These are phyloP conservation scores for Pilatotrama ljubarskyi DNA, from an alignment of 768 basidiomycete genomes.

Conservation along the genomic window DNA sequence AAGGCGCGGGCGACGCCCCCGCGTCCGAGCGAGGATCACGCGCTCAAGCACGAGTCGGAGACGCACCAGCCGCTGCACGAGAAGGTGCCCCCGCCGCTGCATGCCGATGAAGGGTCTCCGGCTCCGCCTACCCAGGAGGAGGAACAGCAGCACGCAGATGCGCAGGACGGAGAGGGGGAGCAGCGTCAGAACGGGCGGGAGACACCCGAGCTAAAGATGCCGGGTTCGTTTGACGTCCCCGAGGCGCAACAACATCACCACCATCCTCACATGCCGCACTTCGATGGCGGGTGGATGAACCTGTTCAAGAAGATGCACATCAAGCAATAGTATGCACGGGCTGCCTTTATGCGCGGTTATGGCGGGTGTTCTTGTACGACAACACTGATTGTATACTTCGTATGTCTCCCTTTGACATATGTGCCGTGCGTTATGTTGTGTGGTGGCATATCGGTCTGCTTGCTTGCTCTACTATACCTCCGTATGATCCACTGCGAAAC, in stretches of 20 bases:
- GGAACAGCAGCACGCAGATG: not conserved
- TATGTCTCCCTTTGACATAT: too few relatives aligned
- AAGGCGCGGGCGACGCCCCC: not conserved
- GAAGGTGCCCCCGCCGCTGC: constrained; percentile 20
- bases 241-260: constrained; percentile 11
- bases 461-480: too few relatives aligned
- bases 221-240: constrained; percentile 48
- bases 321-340: constrained; percentile 5
- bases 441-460: too few relatives aligned
- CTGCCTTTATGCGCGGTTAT: not conserved
- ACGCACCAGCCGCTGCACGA: constrained; percentile 27
- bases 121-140: not conserved
- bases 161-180: not conserved
- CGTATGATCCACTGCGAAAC: too few relatives aligned
- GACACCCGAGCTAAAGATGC: constrained; percentile 41
- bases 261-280: constrained; percentile 9
- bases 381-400: too few relatives aligned
- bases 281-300: constrained; percentile 18
- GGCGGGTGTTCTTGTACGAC: not conserved
- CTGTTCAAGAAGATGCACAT: constrained; percentile 23
- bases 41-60: constrained; percentile 27
- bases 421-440: not conserved
- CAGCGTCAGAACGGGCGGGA: constrained; percentile 2
- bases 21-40: constrained; percentile 21
- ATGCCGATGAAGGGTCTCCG: constrained; percentile 3